These are phyloP conservation scores for Tricholoma sp. DNA, from an alignment of 768 basidiomycete genomes.

Conservation along the genomic window DNA sequence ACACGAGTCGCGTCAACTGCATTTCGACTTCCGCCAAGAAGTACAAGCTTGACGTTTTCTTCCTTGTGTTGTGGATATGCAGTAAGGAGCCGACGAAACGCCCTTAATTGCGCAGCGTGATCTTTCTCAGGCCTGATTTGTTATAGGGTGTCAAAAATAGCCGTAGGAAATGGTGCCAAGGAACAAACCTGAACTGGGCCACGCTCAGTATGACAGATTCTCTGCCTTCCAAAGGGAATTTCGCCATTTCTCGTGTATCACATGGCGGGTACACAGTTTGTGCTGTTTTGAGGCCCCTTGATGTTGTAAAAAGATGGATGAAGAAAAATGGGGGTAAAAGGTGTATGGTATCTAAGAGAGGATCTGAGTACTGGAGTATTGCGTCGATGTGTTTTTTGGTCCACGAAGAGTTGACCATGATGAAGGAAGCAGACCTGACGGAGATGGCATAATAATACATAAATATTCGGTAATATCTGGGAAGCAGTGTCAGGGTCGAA, in stretches of 20 bases:
- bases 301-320: slow-evolving; percentile 20
- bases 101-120: slow-evolving; percentile 71
- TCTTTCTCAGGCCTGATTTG: slow-evolving; percentile 85
- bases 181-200: slow-evolving; percentile 82
- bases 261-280: slow-evolving; percentile 88
- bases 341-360: slow-evolving; percentile 42
- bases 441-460: slow-evolving; percentile 78
- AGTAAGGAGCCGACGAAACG: slow-evolving; percentile 57
- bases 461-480: slow-evolving; percentile 84
- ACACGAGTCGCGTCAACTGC: slow-evolving; percentile 69
- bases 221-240: slow-evolving; percentile 47
- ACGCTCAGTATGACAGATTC: slow-evolving; percentile 74
- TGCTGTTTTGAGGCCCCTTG: slow-evolving; percentile 24
- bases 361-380: slow-evolving; percentile 57
- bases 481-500: background rate
- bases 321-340: slow-evolving; percentile 37
- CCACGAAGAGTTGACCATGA: slow-evolving; percentile 97
- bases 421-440: slow-evolving; percentile 65
- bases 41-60: slow-evolving; percentile 50
- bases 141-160: background rate
- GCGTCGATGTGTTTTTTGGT: slow-evolving; percentile 79
- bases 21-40: slow-evolving; percentile 87
- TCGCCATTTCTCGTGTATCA: slow-evolving; percentile 68
- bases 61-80: slow-evolving; percentile 51
- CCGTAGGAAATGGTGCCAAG: background rate